phyloP scores from a whole-genome alignment of 2,329 filamentous ascomycete genomes.

The Leptographium flavum region DNA sequence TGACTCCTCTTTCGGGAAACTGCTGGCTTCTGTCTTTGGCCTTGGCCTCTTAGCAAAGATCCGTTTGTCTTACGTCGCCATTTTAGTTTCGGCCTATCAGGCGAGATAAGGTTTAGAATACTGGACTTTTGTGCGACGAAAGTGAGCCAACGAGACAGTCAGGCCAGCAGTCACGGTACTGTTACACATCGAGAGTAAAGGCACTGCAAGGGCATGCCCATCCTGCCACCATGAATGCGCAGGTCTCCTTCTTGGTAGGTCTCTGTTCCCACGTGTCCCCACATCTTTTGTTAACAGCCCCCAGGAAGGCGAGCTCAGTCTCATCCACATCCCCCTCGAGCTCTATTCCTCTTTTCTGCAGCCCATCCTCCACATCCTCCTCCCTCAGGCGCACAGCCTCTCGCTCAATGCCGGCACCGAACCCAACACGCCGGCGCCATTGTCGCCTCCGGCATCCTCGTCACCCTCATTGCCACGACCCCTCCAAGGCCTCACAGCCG shows the following conservation, averaged over 20 bases:
- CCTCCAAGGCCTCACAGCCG: constrained; percentile 32
- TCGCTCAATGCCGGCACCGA: constrained; percentile 12
- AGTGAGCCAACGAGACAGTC: too few species aligned
- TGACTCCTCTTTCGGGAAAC: neutral
- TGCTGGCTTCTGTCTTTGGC: too few species aligned
- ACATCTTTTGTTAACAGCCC: neutral
- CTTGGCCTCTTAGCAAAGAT: neutral
- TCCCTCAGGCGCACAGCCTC: constrained; percentile 43
- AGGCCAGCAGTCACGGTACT: too few species aligned
- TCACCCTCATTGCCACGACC: too few species aligned
- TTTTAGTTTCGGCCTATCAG: constrained; percentile 1
- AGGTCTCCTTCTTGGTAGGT: constrained; percentile 43
- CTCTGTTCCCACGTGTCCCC: neutral
- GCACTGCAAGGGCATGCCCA: too few species aligned
- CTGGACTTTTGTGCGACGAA: too few species aligned
- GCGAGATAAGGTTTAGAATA: too few species aligned
- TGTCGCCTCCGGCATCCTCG: too few species aligned
- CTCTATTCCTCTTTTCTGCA: constrained; percentile 70
- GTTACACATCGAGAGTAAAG: too few species aligned
- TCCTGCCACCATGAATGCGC: constrained; percentile 38
- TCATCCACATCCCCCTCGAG: constrained; percentile 79
- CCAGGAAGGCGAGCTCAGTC: constrained; percentile 71
- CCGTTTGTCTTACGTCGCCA: constrained; percentile 2
- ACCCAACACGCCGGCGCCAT: too few species aligned
- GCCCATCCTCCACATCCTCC: constrained; percentile 71